Evolutionary conservation across 176 grass and related monocot genomes (phyloP).

Genomic region (Triticum turgidum): DNA sequence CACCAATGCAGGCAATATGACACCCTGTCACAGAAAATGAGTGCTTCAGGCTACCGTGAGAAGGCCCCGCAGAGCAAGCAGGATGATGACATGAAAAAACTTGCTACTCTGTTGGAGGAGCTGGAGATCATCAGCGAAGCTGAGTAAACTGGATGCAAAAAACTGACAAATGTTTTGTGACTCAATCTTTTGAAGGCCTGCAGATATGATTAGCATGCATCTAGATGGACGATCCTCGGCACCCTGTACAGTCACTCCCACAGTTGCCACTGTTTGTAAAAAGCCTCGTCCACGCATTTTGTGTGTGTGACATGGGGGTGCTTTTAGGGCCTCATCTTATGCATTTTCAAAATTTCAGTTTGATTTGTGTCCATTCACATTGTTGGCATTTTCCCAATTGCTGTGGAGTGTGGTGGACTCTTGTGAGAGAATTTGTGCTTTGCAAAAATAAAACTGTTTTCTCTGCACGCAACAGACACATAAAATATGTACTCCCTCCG

Average conservation of each 20-base stretch:
- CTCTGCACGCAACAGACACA: background rate
- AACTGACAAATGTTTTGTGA: background rate
- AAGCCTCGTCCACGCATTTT: background rate
- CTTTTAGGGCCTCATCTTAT: background rate
- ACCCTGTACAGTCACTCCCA: background rate
- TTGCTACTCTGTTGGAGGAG: conserved; percentile 45
- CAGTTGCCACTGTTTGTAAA: background rate
- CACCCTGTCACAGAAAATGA: conserved; percentile 46
- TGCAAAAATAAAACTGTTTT: background rate
- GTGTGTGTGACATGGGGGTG: no score
- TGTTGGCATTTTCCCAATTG: background rate
- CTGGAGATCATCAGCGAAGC: conserved; percentile 54
- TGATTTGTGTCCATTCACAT: background rate
- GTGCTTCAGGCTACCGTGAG: conserved; percentile 53
- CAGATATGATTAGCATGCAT: background rate
- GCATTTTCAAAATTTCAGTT: background rate
- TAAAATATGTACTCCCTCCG: no score
- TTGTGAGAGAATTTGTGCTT: background rate
- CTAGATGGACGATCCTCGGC: background rate
- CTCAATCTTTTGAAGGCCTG: background rate
- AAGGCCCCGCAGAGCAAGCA: conserved; percentile 65
- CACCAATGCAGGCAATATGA: conserved; percentile 44
- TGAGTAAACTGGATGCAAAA: conserved; percentile 41
- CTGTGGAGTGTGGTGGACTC: background rate
- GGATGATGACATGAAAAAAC: conserved; percentile 55